Base-by-base conservation (phyloP, 2,329 filamentous ascomycete genomes). In the Aphanocladium album region DNA sequence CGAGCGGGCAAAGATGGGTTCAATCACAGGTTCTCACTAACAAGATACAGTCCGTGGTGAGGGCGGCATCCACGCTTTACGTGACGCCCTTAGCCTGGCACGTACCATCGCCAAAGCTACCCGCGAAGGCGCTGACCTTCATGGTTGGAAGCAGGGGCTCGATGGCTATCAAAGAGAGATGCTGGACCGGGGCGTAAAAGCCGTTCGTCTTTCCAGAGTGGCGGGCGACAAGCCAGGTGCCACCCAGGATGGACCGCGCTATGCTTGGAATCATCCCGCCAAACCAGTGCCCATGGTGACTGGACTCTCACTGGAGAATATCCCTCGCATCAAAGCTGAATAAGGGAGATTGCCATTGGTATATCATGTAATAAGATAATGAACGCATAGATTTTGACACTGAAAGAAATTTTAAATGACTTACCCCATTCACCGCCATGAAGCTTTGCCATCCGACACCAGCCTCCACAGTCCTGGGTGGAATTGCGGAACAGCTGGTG, bases 21-120 rank as follows among this genome's bases (percentile, higher is more conserved):
- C 0, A 39, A 3, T 25, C 27, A 6, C 16, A 6, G 30, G 7
- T 8, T 23, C 19, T 25, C 23, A 52, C 11, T 17, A 14, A 30
- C 2, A 11, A 3, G 3, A 27, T 41, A 21, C 8, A 59, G 47
- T 74, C 61, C 74, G 78, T 11, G 79, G 79, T 7, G 78, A 81
- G 67, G 78, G 76, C 0, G 76, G 75, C n/a, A 77, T 80, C 46
- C 73, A 77, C 53, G 78, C 76, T 3, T 75, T 81, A 35, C 47
- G 47, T 7, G 57, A 60, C 37, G 7, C 57, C 12, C 25, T 60
- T n/a, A 62, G 62, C 43, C 63, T 73, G 2, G 65, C 68, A 8
- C 64, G 74, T 7, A 57, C 60, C 8, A 60, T 57, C 8, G 47
- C 47, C 8, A 62, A 62, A 14, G 54, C 35, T 2, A 43, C 49